These are phyloP conservation scores for Vitis labrusca DNA, from an alignment of 164 flowering plant species.

Conservation along the genomic window DNA sequence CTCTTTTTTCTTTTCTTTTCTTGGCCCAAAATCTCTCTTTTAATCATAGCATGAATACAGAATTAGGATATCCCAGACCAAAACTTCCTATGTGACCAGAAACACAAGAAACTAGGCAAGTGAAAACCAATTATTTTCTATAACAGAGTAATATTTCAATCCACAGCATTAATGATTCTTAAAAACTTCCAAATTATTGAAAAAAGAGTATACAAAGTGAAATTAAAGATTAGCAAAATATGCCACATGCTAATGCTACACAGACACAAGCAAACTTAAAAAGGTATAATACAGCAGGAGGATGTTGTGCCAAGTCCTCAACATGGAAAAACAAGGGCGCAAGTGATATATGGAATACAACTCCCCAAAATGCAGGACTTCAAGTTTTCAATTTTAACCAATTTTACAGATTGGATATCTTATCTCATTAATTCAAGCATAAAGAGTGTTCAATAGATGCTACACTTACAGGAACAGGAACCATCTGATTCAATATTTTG, in stretches of 20 bases:
- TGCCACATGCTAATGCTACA: background rate
- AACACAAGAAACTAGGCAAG: background rate
- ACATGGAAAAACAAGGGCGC: background rate
- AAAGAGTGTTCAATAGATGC: background rate
- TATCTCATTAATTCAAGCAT: background rate
- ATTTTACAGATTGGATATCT: background rate
- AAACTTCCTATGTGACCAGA: background rate
- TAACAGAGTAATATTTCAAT: no score
- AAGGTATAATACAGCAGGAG: background rate
- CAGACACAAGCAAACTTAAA: background rate
- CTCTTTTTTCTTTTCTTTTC: background rate
- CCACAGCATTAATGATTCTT: no score
- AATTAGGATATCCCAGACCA: background rate
- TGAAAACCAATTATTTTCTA: no score
- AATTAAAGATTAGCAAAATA: background rate
- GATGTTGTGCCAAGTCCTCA: background rate
- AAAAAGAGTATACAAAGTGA: no score
- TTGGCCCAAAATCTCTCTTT: no score
- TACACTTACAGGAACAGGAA: conserved; percentile 77
- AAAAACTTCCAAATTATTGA: no score
- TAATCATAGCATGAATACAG: background rate
- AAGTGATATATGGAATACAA: background rate
- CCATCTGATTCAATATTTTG: conserved; percentile 76
- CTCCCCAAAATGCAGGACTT: background rate
- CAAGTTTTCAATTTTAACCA: background rate